These are phyloP conservation scores for Camellia sinensis DNA, from an alignment of 148 eudicot species.

Conservation along the genomic window DNA sequence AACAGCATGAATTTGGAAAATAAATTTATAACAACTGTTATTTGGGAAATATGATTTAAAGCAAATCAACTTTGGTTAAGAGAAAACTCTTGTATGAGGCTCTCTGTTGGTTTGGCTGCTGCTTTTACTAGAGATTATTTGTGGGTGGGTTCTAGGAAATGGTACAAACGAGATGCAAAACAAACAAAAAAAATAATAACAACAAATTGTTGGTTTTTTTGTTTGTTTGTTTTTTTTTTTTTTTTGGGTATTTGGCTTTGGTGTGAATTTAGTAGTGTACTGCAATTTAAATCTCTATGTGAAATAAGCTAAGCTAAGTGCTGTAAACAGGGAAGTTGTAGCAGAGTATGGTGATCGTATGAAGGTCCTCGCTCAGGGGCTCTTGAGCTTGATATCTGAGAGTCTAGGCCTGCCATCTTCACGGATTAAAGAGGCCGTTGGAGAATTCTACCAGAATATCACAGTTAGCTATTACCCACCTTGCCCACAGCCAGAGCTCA, in stretches of 20 bases:
- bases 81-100: too few relatives aligned
- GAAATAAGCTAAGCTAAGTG: neutral
- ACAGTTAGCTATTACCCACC: slow-evolving; percentile 90
- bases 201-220: neutral
- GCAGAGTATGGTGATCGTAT: slow-evolving; percentile 70
- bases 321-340: slow-evolving; percentile 46
- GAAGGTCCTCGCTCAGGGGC: slow-evolving; percentile 70
- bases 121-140: too few relatives aligned
- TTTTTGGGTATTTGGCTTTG: neutral
- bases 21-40: too few relatives aligned
- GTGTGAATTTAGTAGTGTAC: neutral
- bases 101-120: too few relatives aligned
- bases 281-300: neutral
- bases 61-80: too few relatives aligned
- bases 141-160: neutral
- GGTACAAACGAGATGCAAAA: neutral
- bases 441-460: slow-evolving; percentile 87
- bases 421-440: slow-evolving; percentile 66
- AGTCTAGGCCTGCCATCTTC: slow-evolving; percentile 65
- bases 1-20: too few relatives aligned
- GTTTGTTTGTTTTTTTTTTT: neutral
- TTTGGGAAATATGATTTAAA: too few relatives aligned
- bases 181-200: neutral
- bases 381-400: slow-evolving; percentile 72
- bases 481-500: slow-evolving; percentile 95